A percentile compares a stretch with the other conserved stretches of the same genome.
Evolutionary conservation across 495 filamentous ascomycete species (phyloP).

Genomic region (Penicillium herquei): DNA sequence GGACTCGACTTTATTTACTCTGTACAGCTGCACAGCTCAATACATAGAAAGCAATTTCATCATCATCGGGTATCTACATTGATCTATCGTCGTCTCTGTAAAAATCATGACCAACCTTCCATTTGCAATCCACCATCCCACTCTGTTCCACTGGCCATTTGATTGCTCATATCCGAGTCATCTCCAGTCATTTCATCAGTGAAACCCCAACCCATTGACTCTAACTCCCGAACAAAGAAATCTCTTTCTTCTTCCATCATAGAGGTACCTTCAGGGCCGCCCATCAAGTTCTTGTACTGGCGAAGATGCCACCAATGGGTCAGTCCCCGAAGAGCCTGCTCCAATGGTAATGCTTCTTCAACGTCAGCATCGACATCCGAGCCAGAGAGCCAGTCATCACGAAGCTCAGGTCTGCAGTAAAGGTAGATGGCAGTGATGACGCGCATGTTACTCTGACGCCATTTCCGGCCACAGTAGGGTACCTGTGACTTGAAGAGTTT

Average conservation of each 20-base stretch:
- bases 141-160: slow-evolving; percentile 40
- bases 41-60: neutral
- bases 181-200: slow-evolving; percentile 37
- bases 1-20: too few relatives aligned
- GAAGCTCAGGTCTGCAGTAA: slow-evolving; percentile 84
- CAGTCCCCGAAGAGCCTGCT: slow-evolving; percentile 81
- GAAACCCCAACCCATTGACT: slow-evolving; percentile 68
- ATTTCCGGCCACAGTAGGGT: slow-evolving; percentile 96
- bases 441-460: slow-evolving; percentile 97
- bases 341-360: slow-evolving; percentile 84
- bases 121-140: slow-evolving; percentile 49
- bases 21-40: too few relatives aligned
- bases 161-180: slow-evolving; percentile 48
- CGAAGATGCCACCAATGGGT: slow-evolving; percentile 92
- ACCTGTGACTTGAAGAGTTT: slow-evolving; percentile 99
- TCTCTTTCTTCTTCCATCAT: slow-evolving; percentile 77
- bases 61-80: slow-evolving; percentile 15
- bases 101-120: slow-evolving; percentile 39
- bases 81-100: neutral
- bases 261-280: slow-evolving; percentile 53
- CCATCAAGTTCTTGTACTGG: slow-evolving; percentile 78
- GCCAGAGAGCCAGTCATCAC: slow-evolving; percentile 94
- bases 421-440: slow-evolving; percentile 97
- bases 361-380: slow-evolving; percentile 89
- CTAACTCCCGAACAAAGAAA: slow-evolving; percentile 87